Evolutionary conservation across 768 basidiomycete species (phyloP), one percentile per base, ranked within the genome.

Genomic region (Suillus luteus): DNA sequence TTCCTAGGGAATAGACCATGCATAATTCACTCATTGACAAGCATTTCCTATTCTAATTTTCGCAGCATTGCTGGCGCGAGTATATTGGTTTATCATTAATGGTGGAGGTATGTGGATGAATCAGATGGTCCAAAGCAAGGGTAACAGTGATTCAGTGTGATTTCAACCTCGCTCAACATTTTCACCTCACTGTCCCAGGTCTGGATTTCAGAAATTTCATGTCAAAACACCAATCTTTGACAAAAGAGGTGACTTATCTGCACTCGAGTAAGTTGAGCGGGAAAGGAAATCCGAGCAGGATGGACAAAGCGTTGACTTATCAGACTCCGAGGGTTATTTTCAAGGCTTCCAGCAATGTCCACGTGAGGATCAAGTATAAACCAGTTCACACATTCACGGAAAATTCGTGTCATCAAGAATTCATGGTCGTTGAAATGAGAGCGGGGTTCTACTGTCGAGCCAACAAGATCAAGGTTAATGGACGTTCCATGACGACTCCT

Each of bases 1-100:
- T 87, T 62, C 89, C 92, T 67, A 83, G 82, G 72, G 91, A 91
- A 66, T 83, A 81, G 74, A 69, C n/a, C 55, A 59, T 65, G 61
- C 40, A 57, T 62, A 66, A 55, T 66, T 48, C 11, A 62, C 38
- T 9, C 15, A 57, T 38, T 57, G 9, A 14, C 33, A 55, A 35
- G 33, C 43, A 14, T 8, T n/a, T 9, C 22, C 11, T 37, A 33
- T 55, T 24, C 55, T 55, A 37, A 37, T 55, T 22, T n/a, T 55
- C 19, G 52, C 6, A 55, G n/a, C 7, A 55, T 55, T 55, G 35
- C 35, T 38, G n/a, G 19, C 1, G 37, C 38, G 55, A 38, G 8
- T 55, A 15, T 55, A 38, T 24, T 2, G 14, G 15, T 17, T 15
- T 27, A 24, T 17, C 27, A 27, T 11, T 41, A 24, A 17, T 27